These are phyloP conservation scores for Marasmius sp. DNA, from an alignment of 1,284 basidiomycete species.

Conservation along the genomic window DNA sequence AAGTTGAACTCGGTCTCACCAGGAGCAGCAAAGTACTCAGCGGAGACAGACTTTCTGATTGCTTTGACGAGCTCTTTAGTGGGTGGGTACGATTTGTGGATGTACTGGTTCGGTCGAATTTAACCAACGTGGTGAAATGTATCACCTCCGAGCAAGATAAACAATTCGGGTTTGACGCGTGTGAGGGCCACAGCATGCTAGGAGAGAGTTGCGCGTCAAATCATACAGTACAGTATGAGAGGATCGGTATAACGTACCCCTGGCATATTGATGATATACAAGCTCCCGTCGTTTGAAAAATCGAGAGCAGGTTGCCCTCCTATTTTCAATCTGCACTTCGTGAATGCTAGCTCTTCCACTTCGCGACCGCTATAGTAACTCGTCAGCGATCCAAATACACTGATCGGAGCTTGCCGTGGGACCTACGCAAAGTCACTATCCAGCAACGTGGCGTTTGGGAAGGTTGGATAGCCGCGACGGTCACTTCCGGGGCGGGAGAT, in stretches of 20 bases:
- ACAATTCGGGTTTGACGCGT: constrained; percentile 19
- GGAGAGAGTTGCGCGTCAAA: too few species aligned
- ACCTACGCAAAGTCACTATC: constrained; percentile 21
- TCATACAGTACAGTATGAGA: too few species aligned
- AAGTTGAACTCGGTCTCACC: constrained; percentile 11
- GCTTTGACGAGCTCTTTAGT: constrained; percentile 11
- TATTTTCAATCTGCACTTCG: constrained; percentile 11
- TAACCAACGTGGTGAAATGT: constrained; percentile 21
- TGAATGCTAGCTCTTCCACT: constrained; percentile 16
- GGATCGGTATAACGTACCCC: constrained; percentile 12
- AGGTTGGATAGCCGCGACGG: constrained; percentile 7
- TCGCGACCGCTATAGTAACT: constrained; percentile 7
- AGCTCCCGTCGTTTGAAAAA: constrained; percentile 20
- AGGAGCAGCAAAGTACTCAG: constrained; percentile 11
- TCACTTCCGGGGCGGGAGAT: constrained; percentile 14
- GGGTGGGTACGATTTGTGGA: constrained; percentile 15
- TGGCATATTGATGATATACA: constrained; percentile 21
- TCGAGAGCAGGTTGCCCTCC: constrained; percentile 17
- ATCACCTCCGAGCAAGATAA: constrained; percentile 23
- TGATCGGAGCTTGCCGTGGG: not conserved
- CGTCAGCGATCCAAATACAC: not conserved
- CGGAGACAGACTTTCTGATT: constrained; percentile 10
- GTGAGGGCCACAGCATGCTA: constrained; percentile 17
- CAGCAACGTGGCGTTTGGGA: constrained; percentile 13
- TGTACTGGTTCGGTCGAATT: constrained; percentile 19